Evolutionary conservation across 192 early-diverging fungal species (phyloP).

Genomic region (Entomortierella lignicola): DNA sequence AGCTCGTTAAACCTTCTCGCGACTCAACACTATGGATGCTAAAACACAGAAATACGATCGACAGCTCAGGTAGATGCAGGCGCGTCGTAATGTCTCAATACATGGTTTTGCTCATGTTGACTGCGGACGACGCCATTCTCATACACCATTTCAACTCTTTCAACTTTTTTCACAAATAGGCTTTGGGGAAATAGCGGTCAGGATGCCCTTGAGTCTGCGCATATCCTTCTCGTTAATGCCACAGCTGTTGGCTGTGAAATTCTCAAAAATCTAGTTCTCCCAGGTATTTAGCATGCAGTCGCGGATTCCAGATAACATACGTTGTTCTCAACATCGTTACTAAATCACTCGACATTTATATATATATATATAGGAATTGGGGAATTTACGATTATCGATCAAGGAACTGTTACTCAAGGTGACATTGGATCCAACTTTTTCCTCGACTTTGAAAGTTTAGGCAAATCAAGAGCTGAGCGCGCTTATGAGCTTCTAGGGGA

Average conservation of each 20-base stretch:
- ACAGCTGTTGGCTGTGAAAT: conserved; percentile 89
- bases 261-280: conserved; percentile 95
- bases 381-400: conserved; percentile 87
- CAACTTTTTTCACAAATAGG: conserved; percentile 56
- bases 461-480: conserved; percentile 71
- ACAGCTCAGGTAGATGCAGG: conserved; percentile 77
- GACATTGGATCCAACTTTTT: conserved; percentile 96
- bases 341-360: not conserved
- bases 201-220: conserved; percentile 82
- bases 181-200: conserved; percentile 97
- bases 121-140: conserved; percentile 21
- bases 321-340: not conserved
- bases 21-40: conserved; percentile 48
- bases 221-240: conserved; percentile 87
- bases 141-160: not conserved
- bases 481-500: conserved; percentile 77
- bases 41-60: conserved; percentile 89
- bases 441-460: conserved; percentile 73
- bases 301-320: no score
- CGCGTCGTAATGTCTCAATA: not conserved
- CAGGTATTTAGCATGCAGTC: no score
- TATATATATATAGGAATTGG: conserved; percentile 78
- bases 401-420: conserved; percentile 65
- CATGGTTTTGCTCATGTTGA: not conserved
- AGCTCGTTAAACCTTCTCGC: not conserved